Conservation (phyloP, 768 basidiomycete species). For the Panellus pusillus region DNA sequence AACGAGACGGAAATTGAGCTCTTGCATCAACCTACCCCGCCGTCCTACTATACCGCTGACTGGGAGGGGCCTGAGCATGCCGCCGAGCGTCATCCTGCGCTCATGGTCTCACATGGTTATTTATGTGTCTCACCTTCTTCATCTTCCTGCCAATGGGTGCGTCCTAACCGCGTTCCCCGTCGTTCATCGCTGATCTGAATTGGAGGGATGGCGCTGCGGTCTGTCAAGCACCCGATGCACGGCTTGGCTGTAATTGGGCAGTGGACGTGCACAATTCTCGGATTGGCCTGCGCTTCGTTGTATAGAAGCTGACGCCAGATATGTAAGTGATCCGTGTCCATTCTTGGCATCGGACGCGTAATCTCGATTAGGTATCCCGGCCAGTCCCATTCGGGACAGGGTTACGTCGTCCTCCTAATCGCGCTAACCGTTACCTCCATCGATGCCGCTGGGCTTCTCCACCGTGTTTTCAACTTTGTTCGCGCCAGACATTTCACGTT, state of each 20-base stretch:
- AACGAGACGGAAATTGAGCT: conserved; percentile 77
- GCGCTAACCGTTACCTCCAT: conserved; percentile 46
- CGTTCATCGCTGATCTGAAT: not conserved
- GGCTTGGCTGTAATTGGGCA: conserved; percentile 54
- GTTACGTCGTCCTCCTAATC: conserved; percentile 44
- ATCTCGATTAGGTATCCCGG: conserved; percentile 51
- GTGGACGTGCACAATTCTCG: conserved; percentile 52
- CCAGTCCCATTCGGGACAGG: conserved; percentile 10
- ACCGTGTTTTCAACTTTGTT: conserved; percentile 53
- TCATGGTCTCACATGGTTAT: conserved; percentile 74
- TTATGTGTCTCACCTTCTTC: conserved; percentile 82
- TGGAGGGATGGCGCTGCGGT: conserved; percentile 77
- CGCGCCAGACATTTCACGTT: conserved; percentile 44
- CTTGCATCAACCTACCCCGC: conserved; percentile 67
- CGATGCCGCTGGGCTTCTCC: conserved; percentile 53
- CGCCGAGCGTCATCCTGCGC: conserved; percentile 54
- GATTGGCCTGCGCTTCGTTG: conserved; percentile 64
- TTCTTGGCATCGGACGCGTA: conserved; percentile 19
- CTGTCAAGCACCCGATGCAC: conserved; percentile 69
- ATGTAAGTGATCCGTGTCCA: conserved; percentile 55
- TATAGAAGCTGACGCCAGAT: conserved; percentile 80
- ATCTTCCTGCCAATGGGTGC: conserved; percentile 77
- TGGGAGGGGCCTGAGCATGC: conserved; percentile 51
- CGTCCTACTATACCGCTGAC: conserved; percentile 84
- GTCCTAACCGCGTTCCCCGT: conserved; percentile 24